Evolutionary conservation across 202 grass and related monocot species (phyloP), one percentile per base, ranked within the genome.

Genomic region (Panicum hallii): DNA sequence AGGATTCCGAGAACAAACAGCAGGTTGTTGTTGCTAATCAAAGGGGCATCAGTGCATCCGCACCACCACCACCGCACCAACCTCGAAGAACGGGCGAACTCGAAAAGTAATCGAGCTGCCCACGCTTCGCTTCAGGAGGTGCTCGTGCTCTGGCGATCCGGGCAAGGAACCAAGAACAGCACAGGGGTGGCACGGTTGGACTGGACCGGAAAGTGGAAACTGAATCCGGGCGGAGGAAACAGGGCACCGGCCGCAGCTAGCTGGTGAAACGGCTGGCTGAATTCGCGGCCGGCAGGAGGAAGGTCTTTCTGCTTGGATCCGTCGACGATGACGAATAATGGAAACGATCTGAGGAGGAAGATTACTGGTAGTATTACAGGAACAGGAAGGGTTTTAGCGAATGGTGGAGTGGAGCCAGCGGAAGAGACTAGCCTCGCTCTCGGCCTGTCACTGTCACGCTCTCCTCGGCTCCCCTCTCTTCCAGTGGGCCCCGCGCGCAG

Each of bases 361-460:
- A 60, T 12, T 75, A 76, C 2, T 44, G 2, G 4, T 43, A 14
- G 6, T 14, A 48, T 49, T 2, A 41, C 63, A 68, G 34, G 34
- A 67, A 41, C 46, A 53, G 48, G 34, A 56, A 56, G 64, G 58
- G n/a, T 20, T 65, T 67, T 49, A 67, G 0, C 34, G 41, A 6
- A 32, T 0, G 4, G 68, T 11, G 55, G 52, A 43, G 66, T 47
- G 36, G 10, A 5, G 63, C 9, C 60, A 47, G 67, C 70, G 78
- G 74, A 89, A 71, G 70, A 17, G 70, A 52, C 43, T n/a, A 79
- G 77, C 87, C 78, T 82, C 57, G 67, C 11, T 56, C 34, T 90
- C 92, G 57, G 68, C 63, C 56, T 22, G 79, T 90, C 76, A 5
- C 26, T 64, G 26, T 74, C 79, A 2, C 69, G 36, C 36, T 38